A percentile compares a stretch with the other conserved stretches of the same genome.
These are phyloP conservation scores for Globisporangium ultimum DNA, from an alignment of 352 stramenopile species.

Conservation along the genomic window DNA sequence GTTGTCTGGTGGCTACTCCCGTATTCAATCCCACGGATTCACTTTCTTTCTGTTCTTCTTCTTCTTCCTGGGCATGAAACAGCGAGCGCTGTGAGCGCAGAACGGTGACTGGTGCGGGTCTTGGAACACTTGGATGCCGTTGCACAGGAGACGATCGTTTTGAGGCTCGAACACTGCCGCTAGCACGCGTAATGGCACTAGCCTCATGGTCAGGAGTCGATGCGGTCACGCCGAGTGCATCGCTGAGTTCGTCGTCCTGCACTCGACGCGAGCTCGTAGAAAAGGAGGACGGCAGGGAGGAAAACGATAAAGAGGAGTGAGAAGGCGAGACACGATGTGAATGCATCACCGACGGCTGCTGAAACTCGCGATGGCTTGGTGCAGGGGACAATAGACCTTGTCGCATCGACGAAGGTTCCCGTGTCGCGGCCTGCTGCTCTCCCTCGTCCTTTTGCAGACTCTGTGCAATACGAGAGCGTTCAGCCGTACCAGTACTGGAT, in stretches of 20 bases:
- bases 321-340: conserved; percentile 25
- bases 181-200: not conserved
- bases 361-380: not conserved
- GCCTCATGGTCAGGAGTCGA: conserved; percentile 7
- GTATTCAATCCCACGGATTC: not conserved
- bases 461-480: conserved; percentile 10
- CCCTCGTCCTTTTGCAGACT: conserved; percentile 8
- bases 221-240: conserved; percentile 41
- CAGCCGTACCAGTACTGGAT: conserved; percentile 3
- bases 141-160: not conserved
- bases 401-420: too few relatives aligned
- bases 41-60: conserved; percentile 12
- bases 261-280: conserved; percentile 15
- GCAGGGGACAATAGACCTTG: not conserved
- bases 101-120: not conserved
- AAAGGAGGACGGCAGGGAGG: conserved; percentile 11
- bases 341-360: conserved; percentile 7
- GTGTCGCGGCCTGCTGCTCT: conserved; percentile 1
- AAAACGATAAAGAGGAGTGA: conserved; percentile 9
- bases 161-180: not conserved
- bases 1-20: not conserved
- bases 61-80: conserved; percentile 9
- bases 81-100: conserved; percentile 6
- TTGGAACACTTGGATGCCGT: not conserved
- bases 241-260: conserved; percentile 54